Base-by-base conservation (phyloP, 129 eudicot genomes). In the Pseudognaphalium luteoalbum region DNA sequence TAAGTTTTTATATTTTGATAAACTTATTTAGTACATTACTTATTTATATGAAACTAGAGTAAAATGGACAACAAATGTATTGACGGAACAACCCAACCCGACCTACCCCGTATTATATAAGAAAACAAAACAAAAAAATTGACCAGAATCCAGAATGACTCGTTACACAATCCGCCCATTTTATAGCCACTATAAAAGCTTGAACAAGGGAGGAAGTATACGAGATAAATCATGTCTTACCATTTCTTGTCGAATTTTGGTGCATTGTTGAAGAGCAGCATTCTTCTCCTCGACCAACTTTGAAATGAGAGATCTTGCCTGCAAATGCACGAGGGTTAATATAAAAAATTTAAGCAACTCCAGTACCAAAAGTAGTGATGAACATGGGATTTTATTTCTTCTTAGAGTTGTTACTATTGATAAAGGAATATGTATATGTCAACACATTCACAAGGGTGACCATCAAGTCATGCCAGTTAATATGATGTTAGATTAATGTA, bases 201-300 rank as follows among this genome's bases (percentile, higher is more conserved):
- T 15, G 25, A 33, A 76, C 2, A 20, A 50, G 32, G n/a, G 17
- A 3, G 54, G 56, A 33, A 19, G 35, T 11, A 58, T 59, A 25
- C 44, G 64, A 5, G 15, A 57, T 58, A 25, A 33, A 59, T 44
- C 35, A 73, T 3, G 47, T 51, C 96, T 83, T 73, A 92, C 98
- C 93, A 87, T 73, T 76, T 92, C 96, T 64, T 88, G 90, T 25
- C 91, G 91, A 74, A 89, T 81, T 79, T 78, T 92, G 78, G 60
- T 83, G 61, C 68, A 68, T 78, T 78, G 88, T 54, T 89, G 89
- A 77, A 84, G 35, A 32, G 97, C 96, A 80, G 78, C 86, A 81
- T 83, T 76, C 84, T 87, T 92, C 70, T 92, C 97, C 77, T 84
- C 96, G n/a, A 82, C 85, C 88, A 90, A 76, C 79, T 86, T 88